Percentiles rank a stretch among this genome's conserved stretches.
Conservation (phyloP, 2,329 filamentous ascomycete genomes). For the Paradendryphiella salina region DNA sequence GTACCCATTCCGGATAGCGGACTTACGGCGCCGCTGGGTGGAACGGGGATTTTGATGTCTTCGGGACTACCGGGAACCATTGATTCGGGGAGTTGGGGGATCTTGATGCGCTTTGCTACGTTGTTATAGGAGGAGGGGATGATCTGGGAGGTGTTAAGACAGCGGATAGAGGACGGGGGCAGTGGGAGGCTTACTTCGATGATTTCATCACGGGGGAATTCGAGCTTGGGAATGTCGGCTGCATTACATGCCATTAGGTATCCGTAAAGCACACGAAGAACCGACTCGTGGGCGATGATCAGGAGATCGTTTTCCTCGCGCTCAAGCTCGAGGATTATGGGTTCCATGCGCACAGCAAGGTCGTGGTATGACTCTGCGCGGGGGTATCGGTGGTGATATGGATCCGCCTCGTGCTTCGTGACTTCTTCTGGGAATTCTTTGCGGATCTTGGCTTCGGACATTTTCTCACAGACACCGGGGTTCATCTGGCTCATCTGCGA, state of each 20-base stretch:
- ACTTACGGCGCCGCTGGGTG: slow-evolving; percentile 57
- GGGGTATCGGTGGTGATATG: slow-evolving; percentile 95
- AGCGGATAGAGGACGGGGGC: neutral
- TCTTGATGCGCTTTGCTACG: slow-evolving; percentile 85
- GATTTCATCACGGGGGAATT: slow-evolving; percentile 94
- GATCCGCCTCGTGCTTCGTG: slow-evolving; percentile 87
- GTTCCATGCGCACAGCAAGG: slow-evolving; percentile 94
- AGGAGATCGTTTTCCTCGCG: slow-evolving; percentile 96
- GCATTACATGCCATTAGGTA: slow-evolving; percentile 99
- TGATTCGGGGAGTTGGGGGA: slow-evolving; percentile 67
- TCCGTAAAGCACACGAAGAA: slow-evolving; percentile 93
- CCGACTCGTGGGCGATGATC: slow-evolving; percentile 96
- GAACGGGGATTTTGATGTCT: slow-evolving; percentile 77
- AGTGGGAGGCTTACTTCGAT: slow-evolving; percentile 67
- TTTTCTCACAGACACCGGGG: slow-evolving; percentile 91
- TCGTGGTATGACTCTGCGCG: slow-evolving; percentile 98
- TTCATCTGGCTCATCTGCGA: slow-evolving; percentile 98
- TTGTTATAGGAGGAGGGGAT: slow-evolving; percentile 98
- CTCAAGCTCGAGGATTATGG: slow-evolving; percentile 95
- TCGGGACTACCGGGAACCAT: slow-evolving; percentile 79
- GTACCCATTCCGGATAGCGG: slow-evolving; percentile 50
- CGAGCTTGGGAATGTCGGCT: slow-evolving; percentile 86
- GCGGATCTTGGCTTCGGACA: slow-evolving; percentile 81
- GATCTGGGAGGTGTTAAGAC: slow-evolving; percentile 58
- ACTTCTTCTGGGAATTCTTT: slow-evolving; percentile 87